Evolutionary conservation across 805 yeast genomes (phyloP), one percentile per base, ranked within the genome.

Genomic region (Cyberlindnera lachancei): DNA sequence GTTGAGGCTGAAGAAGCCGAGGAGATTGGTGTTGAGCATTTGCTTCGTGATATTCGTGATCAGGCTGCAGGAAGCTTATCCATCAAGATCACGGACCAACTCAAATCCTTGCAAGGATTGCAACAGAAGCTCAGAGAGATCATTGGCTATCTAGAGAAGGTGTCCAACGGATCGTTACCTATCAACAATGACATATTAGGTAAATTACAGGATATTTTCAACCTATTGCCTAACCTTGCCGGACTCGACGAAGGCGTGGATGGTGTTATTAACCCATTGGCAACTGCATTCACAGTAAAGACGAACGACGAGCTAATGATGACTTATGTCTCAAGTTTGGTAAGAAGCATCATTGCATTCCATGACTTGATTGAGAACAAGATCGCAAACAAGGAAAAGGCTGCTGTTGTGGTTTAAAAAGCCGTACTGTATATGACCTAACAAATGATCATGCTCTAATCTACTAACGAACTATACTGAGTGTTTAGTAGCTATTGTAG

Each of bases 1-100:
- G 86, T 94, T 42, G 90, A 84, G 55, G 99, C 99, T 4, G 98
- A 92, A 55, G 99, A 92, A 56, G 98, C 98, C 8, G 99, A 92
- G 61, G 99, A 92, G 60, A 92, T 92, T 46, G 99, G 98, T 41
- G 99, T 92, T 11, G 99, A 92, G 58, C 99, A 92, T 56, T 62
- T 92, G 39, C 62, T 92, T 38, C 78, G 97, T 52, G 98, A 92
- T 52, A 86, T 87, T 16, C 75, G 96, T 50, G 96, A 90, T 54
- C 96, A 88, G 48, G 96, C 97, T 8, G 94, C 95, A 11, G 98
- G 98, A 8, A 80, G 80, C 29, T 70, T 92, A 38, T 79, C 96
- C 3, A 74, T 88, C 32, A 76, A 80, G 53, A 76, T 92, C 34
- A 87, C 97, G 12, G 81, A 83, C 53, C 96, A 87, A 53, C 74